A percentile compares a stretch with the other conserved stretches of the same genome.
Evolutionary conservation across 176 grass and related monocot species (phyloP).

Genomic region (Zoysia japonica): DNA sequence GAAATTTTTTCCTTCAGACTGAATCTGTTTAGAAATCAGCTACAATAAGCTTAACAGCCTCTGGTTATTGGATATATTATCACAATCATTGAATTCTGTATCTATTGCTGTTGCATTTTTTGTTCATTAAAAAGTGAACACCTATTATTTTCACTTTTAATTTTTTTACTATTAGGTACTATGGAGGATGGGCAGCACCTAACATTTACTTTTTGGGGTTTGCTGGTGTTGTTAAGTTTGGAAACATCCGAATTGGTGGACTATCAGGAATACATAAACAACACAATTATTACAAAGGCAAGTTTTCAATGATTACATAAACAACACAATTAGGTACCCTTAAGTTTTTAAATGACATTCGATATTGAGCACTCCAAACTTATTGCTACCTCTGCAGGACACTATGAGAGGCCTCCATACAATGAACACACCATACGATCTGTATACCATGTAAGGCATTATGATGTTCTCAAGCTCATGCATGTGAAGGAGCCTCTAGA

Average conservation of each 20-base stretch:
- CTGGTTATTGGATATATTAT: neutral
- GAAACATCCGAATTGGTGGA: conserved; percentile 89
- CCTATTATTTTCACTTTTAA: neutral
- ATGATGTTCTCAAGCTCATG: conserved; percentile 85
- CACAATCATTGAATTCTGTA: no score
- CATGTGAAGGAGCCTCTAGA: conserved; percentile 77
- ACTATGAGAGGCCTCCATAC: conserved; percentile 86
- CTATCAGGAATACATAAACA: conserved; percentile 86
- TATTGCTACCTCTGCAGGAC: conserved; percentile 51
- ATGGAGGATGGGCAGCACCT: conserved; percentile 93
- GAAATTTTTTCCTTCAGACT: neutral
- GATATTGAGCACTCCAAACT: conserved; percentile 9
- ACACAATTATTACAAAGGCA: conserved; percentile 59
- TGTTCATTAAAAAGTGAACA: conserved; percentile 13
- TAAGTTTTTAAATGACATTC: neutral
- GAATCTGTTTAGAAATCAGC: conserved; percentile 5
- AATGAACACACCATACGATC: conserved; percentile 57
- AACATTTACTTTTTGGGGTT: conserved; percentile 92
- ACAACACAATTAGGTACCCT: no score
- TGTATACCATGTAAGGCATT: conserved; percentile 86
- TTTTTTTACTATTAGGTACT: conserved; percentile 60
- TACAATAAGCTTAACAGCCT: neutral
- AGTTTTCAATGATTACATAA: conserved; percentile 16
- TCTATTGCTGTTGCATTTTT: neutral
- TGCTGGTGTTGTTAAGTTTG: conserved; percentile 91